Percentiles rank a stretch among this genome's conserved stretches.
Evolutionary conservation across 2,329 filamentous ascomycete genomes (phyloP).

Genomic region (Colletotrichum godetiae): DNA sequence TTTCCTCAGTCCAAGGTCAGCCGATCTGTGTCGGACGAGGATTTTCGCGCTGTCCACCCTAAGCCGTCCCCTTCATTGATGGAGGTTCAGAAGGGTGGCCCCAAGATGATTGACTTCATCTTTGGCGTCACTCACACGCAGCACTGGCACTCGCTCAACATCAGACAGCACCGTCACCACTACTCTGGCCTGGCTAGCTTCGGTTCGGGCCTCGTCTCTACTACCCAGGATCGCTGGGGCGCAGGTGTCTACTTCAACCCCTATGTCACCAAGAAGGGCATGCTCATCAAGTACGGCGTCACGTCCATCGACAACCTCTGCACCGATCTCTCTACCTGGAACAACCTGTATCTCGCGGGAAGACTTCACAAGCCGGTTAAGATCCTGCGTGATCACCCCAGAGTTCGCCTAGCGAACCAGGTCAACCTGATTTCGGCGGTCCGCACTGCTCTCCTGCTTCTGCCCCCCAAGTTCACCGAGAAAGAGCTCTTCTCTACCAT

Average conservation of each 20-base stretch:
- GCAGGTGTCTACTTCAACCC: slow-evolving; percentile 99
- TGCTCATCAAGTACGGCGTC: slow-evolving; percentile 97
- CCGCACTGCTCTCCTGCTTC: slow-evolving; percentile 86
- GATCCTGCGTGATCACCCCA: slow-evolving; percentile 93
- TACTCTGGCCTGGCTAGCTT: slow-evolving; percentile 88
- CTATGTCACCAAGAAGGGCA: slow-evolving; percentile 93
- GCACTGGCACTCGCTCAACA: slow-evolving; percentile 96
- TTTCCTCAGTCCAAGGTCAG: slow-evolving; percentile 79
- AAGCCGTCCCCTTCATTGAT: slow-evolving; percentile 83
- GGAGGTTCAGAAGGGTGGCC: slow-evolving; percentile 86
- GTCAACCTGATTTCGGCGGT: slow-evolving; percentile 94
- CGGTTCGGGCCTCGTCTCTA: slow-evolving; percentile 86
- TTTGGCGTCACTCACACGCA: slow-evolving; percentile 95
- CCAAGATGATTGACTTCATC: slow-evolving; percentile 99
- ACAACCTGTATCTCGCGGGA: slow-evolving; percentile 95
- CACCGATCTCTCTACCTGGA: slow-evolving; percentile 88
- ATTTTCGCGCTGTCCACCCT: slow-evolving; percentile 77
- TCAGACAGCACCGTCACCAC: slow-evolving; percentile 88
- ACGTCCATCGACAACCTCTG: slow-evolving; percentile 93
- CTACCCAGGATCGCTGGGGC: slow-evolving; percentile 87
- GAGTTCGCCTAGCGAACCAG: slow-evolving; percentile 93
- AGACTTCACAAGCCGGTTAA: slow-evolving; percentile 98
- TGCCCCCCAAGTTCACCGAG: slow-evolving; percentile 88
- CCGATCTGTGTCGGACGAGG: slow-evolving; percentile 64
- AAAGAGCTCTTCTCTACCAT: slow-evolving; percentile 91